Percentiles rank a stretch among this genome's conserved stretches.
These are phyloP conservation scores for Lasiodiplodia gonubiensis DNA, from an alignment of 2,329 filamentous ascomycete genomes.

Conservation along the genomic window DNA sequence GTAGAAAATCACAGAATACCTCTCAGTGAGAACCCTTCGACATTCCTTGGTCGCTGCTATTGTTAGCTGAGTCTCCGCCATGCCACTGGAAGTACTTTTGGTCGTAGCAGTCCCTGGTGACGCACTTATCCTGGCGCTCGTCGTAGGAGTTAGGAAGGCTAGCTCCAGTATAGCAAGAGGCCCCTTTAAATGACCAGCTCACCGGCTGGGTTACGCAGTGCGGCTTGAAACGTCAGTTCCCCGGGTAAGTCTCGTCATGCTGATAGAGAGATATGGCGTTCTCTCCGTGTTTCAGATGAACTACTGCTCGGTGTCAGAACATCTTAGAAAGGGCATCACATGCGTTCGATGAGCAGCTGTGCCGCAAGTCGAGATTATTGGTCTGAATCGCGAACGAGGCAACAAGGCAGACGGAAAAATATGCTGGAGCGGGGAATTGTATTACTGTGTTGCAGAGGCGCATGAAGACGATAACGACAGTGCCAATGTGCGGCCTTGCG, in stretches of 20 bases:
- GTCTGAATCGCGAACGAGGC: neutral
- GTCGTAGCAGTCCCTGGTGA: no score
- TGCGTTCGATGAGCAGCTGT: neutral
- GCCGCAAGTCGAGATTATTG: neutral
- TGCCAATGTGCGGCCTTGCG: neutral
- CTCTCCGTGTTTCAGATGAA: neutral
- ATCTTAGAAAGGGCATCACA: neutral
- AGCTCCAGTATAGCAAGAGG: no score
- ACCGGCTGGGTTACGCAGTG: neutral
- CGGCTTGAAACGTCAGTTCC: neutral
- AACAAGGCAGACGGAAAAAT: neutral
- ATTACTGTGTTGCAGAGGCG: neutral
- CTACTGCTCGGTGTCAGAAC: neutral
- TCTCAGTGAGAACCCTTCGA: neutral
- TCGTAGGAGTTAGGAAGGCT: no score
- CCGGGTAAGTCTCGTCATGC: neutral
- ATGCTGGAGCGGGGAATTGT: neutral
- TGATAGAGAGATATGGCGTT: neutral
- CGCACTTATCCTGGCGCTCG: no score
- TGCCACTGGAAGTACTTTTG: no score
- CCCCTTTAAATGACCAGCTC: no score
- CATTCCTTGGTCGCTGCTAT: neutral
- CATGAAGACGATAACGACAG: neutral
- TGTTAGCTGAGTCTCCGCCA: neutral
- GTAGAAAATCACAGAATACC: no score